Evolutionary conservation across 495 filamentous ascomycete species (phyloP), one percentile per base, ranked within the genome.

Genomic region (Penicillium paxilli): DNA sequence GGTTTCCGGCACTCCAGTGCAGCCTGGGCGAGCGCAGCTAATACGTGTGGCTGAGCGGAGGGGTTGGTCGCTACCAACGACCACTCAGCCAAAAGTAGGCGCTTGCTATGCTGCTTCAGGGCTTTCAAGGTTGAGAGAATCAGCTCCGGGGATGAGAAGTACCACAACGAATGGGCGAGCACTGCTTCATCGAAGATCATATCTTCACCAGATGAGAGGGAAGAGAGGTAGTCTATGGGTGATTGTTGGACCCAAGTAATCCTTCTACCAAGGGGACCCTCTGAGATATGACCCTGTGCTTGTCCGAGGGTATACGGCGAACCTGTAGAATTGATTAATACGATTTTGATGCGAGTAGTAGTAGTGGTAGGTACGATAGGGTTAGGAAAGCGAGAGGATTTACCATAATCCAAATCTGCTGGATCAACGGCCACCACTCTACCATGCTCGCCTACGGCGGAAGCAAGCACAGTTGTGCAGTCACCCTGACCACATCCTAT

Each of bases 401-500:
- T 47, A 67, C 77, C 80, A 59, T 84, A 83, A 54, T 74, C 69
- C n/a, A 67, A 63, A 0, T 67, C 54, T 9, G 69, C 80, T 2
- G 78, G 80, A 62, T 84, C 81, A 21, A 83, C 49, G 5, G 75
- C 80, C 20, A 66, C 68, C 21, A 83, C 65, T 44, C 67, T 65
- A 0, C 78, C 77, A 0, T 62, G 42, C 11, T 67, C 54, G 5
- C 74, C 72, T 2, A 83, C 75, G 12, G 70, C 66, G 44, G 68
- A 54, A 54, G 80, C 80, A 8, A 83, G 67, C 7, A 67, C 75
- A 12, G 66, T 60, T 0, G 80, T 80, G 54, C 65, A 71, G 51
- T 79, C 76, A 4, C 80, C 81, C 52, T 83, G 80, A 16, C 80
- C 80, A 64, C 80, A 82, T 44, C 79, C 81, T 24, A 84, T 55